phyloP scores from a whole-genome alignment of 495 filamentous ascomycete species.

The Talaromyces liani region DNA sequence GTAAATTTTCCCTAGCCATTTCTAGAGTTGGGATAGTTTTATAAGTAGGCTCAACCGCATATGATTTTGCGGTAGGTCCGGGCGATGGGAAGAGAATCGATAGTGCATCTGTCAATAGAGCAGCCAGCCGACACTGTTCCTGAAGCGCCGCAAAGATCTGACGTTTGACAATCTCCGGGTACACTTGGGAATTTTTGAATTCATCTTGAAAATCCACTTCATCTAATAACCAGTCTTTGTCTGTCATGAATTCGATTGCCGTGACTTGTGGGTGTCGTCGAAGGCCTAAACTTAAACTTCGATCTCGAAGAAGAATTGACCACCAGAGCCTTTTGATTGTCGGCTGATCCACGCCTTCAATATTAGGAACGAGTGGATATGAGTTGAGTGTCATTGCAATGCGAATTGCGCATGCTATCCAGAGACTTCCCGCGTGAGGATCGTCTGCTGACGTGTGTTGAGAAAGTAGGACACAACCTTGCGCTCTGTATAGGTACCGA shows the following conservation, averaged over 20 bases:
- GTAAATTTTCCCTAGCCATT: conserved; percentile 14
- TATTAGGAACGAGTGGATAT: conserved; percentile 13
- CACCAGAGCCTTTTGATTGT: conserved; percentile 42
- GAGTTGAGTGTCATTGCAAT: conserved; percentile 37
- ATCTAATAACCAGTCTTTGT: conserved; percentile 21
- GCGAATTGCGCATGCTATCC: conserved; percentile 40
- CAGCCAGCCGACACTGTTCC: conserved; percentile 37
- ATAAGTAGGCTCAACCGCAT: conserved; percentile 14
- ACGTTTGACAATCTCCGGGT: conserved; percentile 32
- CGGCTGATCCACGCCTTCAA: conserved; percentile 14
- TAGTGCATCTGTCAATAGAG: conserved; percentile 37
- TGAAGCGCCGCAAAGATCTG: conserved; percentile 33
- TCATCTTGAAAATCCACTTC: conserved; percentile 38
- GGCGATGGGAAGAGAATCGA: conserved; percentile 30
- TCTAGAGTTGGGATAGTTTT: conserved; percentile 10
- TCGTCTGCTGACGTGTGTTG: conserved; percentile 26
- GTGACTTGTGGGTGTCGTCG: conserved; percentile 41
- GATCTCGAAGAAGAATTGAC: conserved; percentile 44
- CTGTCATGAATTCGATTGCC: conserved; percentile 28
- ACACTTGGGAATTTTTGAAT: conserved; percentile 32
- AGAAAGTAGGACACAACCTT: conserved; percentile 38
- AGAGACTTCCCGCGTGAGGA: conserved; percentile 37
- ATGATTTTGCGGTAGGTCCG: conserved; percentile 8
- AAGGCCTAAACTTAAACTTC: conserved; percentile 39
- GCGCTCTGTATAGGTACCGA: conserved; percentile 24